Conservation (phyloP, 768 basidiomycete species). For the Suillus subalutaceus region DNA sequence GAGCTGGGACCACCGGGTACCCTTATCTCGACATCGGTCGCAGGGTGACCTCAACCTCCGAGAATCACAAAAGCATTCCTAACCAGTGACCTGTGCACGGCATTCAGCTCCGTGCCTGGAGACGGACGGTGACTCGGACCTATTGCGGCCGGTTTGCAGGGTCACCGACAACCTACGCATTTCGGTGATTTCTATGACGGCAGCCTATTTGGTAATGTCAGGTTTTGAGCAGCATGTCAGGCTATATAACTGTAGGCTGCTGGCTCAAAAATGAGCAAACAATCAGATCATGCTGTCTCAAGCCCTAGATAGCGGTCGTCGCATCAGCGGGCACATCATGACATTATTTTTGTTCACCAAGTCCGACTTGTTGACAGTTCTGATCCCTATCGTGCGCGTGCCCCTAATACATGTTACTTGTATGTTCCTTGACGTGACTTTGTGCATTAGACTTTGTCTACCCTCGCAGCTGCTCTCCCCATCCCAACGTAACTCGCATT, state of each 20-base stretch:
- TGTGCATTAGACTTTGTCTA: constrained; percentile 27
- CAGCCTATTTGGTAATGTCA: too few species aligned
- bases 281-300: constrained; percentile 1
- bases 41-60: too few species aligned
- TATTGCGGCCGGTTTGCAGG: too few species aligned
- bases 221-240: too few species aligned
- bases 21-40: too few species aligned
- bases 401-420: background rate
- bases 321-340: constrained; percentile 14
- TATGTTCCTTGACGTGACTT: background rate
- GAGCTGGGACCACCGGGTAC: too few species aligned
- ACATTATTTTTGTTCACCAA: constrained; percentile 12
- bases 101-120: too few species aligned
- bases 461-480: constrained; percentile 25
- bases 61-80: too few species aligned
- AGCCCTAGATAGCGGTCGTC: background rate
- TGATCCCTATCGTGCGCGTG: constrained; percentile 8
- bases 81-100: too few species aligned
- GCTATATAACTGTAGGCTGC: background rate
- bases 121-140: too few species aligned
- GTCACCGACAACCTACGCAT: too few species aligned
- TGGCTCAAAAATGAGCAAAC: background rate
- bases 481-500: constrained; percentile 9
- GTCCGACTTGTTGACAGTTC: constrained; percentile 8
- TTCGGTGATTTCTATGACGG: too few species aligned